These are phyloP conservation scores for Trichomonas vaginalis DNA, from an alignment of 208 protist species.

Conservation along the genomic window DNA sequence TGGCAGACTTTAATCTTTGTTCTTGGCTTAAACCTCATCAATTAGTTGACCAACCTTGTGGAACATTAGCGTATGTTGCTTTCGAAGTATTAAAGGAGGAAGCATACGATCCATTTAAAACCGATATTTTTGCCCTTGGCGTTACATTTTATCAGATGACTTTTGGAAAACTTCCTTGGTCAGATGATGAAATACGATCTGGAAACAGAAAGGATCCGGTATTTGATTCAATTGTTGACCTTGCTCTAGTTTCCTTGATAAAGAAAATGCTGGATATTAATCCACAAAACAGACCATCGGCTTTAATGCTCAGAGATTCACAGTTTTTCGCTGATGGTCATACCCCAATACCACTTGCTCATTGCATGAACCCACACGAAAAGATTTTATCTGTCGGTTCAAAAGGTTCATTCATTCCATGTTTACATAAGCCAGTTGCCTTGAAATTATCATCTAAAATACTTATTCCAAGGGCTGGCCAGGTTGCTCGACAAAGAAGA, in stretches of 20 bases:
- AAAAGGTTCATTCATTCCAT: background rate
- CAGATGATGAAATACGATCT: background rate
- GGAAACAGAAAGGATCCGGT: background rate
- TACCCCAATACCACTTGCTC: background rate
- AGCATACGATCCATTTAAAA: background rate
- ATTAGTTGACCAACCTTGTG: background rate
- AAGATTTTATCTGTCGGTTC: background rate
- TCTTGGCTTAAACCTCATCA: background rate
- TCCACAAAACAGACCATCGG: background rate
- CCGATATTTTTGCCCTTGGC: background rate
- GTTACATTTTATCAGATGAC: constrained; percentile 10
- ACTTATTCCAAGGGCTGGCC: background rate
- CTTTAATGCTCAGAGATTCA: background rate
- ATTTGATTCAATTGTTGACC: background rate
- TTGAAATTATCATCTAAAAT: background rate
- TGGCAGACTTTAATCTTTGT: background rate
- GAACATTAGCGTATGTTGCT: background rate
- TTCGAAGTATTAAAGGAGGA: background rate
- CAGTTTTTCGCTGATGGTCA: background rate
- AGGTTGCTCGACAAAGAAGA: background rate
- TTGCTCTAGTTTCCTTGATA: background rate
- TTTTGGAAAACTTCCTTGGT: background rate
- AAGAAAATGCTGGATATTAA: background rate
- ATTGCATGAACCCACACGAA: background rate
- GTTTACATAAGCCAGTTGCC: background rate